Evolutionary conservation across 257 asterid species (phyloP).

Genomic region (Primulina eburnea): DNA sequence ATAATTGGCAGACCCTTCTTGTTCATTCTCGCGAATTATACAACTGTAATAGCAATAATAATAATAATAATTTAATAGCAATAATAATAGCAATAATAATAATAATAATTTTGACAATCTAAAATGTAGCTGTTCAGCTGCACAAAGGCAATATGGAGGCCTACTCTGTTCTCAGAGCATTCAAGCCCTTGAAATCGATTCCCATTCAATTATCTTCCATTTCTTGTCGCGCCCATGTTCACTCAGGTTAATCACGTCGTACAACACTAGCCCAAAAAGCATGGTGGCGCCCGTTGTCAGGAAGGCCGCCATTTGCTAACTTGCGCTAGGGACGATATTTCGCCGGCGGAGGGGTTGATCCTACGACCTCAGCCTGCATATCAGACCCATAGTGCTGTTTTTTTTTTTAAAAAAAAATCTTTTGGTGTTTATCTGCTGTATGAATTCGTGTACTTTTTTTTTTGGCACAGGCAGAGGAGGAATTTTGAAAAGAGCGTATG

Average conservation of each 20-base stretch:
- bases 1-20: no score
- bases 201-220: constrained; percentile 41
- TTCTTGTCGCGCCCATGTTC: constrained; percentile 32
- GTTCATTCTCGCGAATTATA: no score
- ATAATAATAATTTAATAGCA: no score
- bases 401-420: neutral
- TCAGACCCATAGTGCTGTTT: neutral
- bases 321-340: neutral
- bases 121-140: no score
- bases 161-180: constrained; percentile 43
- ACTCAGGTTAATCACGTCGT: constrained; percentile 38
- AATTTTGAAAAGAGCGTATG: constrained; percentile 51
- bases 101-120: no score
- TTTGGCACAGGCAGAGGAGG: constrained; percentile 35
- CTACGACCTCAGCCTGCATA: neutral
- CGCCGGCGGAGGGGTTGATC: neutral
- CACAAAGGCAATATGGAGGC: constrained; percentile 46
- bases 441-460: neutral
- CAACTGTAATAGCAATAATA: no score
- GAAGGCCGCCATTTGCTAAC: neutral
- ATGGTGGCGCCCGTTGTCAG: constrained; percentile 14
- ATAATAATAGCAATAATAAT: no score
- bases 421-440: neutral
- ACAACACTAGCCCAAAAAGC: neutral
- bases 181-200: constrained; percentile 52